Evolutionary conservation across 495 filamentous ascomycete genomes (phyloP), one percentile per base, ranked within the genome.

Genomic region (Tuber calosporum): DNA sequence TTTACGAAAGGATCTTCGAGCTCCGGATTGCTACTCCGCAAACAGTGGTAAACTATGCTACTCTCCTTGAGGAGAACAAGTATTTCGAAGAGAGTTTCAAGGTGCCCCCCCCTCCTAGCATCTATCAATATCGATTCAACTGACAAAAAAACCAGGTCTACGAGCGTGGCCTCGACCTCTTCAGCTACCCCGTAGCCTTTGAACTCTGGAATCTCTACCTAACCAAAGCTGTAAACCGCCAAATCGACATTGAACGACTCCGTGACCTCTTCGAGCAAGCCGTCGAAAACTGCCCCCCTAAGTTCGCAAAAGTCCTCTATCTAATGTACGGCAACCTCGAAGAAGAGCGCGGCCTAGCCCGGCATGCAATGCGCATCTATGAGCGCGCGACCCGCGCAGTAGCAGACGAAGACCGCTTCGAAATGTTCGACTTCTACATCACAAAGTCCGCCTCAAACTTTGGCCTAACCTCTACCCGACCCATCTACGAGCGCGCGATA

Each of bases 351-450:
- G 95, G 95, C 22, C 88, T 99, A 26, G 93, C 95, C n/a, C 87
- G 95, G 66, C 95, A 97, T 81, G 96, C 96, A 37, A 98, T 99
- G 95, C 89, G 95, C 40, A 99, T 99, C 73, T 99, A 99, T 83
- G 95, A 99, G 83, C 91, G 95, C 69, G 95, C 96, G 38, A 98
- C 95, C 26, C 91, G 95, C 5, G 93, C 95, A 22, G 96, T 99
- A 11, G 92, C 93, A 26, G 95, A 99, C 82, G 94, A 97, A 79
- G 93, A 98, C 80, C 86, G 93, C 17, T 90, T 92, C 77, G 96
- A 97, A 82, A 97, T 99, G 93, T 99, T 97, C 85, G 94, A 97
- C 82, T 97, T 97, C 82, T 99, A 98, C 86, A 97, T 99, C 82
- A 97, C 96, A 68, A 98, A 99, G 81, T 97, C 94, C 1, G 95